Base-by-base conservation (phyloP, 306 rosid species). In the Gillenia trifoliata region DNA sequence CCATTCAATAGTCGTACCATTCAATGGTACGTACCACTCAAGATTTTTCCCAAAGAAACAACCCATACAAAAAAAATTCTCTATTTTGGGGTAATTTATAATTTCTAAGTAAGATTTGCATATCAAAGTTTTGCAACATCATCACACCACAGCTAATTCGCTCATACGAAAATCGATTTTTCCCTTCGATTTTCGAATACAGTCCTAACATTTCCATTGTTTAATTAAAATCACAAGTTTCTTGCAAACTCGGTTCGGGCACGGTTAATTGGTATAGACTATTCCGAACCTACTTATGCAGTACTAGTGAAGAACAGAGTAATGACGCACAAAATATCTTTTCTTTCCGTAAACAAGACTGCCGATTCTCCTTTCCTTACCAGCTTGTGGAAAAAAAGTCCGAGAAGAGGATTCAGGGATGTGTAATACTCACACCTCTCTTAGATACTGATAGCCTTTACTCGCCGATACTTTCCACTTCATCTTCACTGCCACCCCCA, bases 401-500 rank as follows among this genome's bases (percentile, higher is more conserved):
- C 41, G 1, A 17, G 50, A 59, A 59, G 55, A n/a, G 54, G 34
- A 38, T 19, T 57, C 54, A 3, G 29, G 66, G 55, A 55, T 34
- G 66, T 0, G 28, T 52, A 62, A 5, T 23, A 56, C 26, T 57
- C 33, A 11, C 68, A 17, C 8, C 22, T 34, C 20, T 47, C 52
- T 47, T 15, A 47, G 17, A 43, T 17, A 17, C 52, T 5, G 20
- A 16, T 15, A 5, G 52, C 17, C 52, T 47, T 47, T 47, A 4
- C 52, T 47, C 20, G 52, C 57, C 59, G 81, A 82, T 79, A 72
- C 66, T 81, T 82, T 85, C 88, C 64, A 77, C 90, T 26, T 90
- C 98, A 66, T 89, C 78, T 4, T 84, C 98, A 77, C 93, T 90
- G 29, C 72, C 85, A 30, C 89, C 98, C 64, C 89, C 91, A 80